These are phyloP conservation scores for Davidsoniella virescens DNA, from an alignment of 2,329 filamentous ascomycete genomes.

Conservation along the genomic window DNA sequence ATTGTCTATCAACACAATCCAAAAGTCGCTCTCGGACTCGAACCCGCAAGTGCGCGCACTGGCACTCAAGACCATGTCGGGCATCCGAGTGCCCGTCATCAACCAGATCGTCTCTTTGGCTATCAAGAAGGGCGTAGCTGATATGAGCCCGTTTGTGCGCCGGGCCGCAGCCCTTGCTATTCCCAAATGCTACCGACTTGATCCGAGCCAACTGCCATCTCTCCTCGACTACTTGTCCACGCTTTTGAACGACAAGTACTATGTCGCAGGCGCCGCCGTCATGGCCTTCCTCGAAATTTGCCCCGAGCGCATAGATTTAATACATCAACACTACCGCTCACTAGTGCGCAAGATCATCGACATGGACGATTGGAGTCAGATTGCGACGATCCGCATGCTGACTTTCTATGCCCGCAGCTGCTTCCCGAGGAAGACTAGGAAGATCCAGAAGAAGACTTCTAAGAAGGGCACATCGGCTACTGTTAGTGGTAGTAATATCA, in stretches of 20 bases:
- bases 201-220: constrained; percentile 71
- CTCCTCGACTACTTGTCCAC: constrained; percentile 65
- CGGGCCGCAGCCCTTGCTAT: constrained; percentile 88
- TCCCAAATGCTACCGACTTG: constrained; percentile 86
- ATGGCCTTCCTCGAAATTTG: constrained; percentile 80
- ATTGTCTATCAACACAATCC: constrained; percentile 95
- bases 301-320: constrained; percentile 69
- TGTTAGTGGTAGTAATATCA: constrained; percentile 15
- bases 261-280: constrained; percentile 87
- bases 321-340: constrained; percentile 77
- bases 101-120: constrained; percentile 92
- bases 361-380: constrained; percentile 98
- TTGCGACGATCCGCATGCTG: constrained; percentile 69
- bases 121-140: constrained; percentile 82
- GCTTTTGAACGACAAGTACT: constrained; percentile 80
- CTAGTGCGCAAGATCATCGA: constrained; percentile 84
- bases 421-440: constrained; percentile 54
- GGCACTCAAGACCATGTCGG: constrained; percentile 90
- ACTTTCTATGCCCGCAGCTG: constrained; percentile 71
- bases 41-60: constrained; percentile 84
- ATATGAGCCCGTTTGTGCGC: constrained; percentile 89
- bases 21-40: constrained; percentile 86
- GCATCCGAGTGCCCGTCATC: constrained; percentile 92
- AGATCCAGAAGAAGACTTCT: not conserved
- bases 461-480: constrained; percentile 23